Evolutionary conservation across 2,329 filamentous ascomycete genomes (phyloP).

Genomic region (Myriosclerotinia duriaeana): DNA sequence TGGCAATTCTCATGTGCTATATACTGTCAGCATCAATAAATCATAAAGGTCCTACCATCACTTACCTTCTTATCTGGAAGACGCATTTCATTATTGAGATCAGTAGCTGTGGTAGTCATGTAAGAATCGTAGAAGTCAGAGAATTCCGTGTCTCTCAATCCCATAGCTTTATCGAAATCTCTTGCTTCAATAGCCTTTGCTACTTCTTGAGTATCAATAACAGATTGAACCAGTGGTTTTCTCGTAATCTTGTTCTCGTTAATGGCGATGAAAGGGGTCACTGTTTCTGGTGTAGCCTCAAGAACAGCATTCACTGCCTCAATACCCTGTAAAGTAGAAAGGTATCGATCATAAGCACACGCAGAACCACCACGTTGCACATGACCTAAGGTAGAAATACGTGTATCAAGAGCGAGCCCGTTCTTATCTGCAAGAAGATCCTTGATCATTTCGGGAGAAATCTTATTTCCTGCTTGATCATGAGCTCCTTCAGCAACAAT

Average conservation of each 20-base stretch:
- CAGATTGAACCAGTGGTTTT: constrained; percentile 85
- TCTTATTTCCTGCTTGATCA: constrained; percentile 79
- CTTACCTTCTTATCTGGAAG: constrained; percentile 70
- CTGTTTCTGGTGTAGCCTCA: constrained; percentile 82
- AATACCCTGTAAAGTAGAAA: constrained; percentile 88
- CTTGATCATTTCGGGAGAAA: constrained; percentile 78
- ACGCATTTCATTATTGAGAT: constrained; percentile 63
- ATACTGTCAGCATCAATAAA: constrained; percentile 37
- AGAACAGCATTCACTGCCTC: constrained; percentile 91
- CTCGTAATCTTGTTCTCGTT: constrained; percentile 97
- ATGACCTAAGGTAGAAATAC: constrained; percentile 92
- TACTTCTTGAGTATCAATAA: constrained; percentile 81
- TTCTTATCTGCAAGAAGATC: constrained; percentile 77
- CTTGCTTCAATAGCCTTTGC: constrained; percentile 77
- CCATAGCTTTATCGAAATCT: constrained; percentile 86
- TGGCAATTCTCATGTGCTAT: constrained; percentile 86
- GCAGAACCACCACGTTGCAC: constrained; percentile 94
- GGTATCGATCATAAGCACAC: constrained; percentile 90
- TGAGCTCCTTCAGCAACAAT: constrained; percentile 95
- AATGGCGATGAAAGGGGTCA: constrained; percentile 93
- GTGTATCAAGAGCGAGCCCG: constrained; percentile 80
- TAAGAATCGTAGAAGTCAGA: constrained; percentile 89
- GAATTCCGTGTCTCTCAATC: constrained; percentile 87
- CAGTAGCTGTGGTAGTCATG: constrained; percentile 82
- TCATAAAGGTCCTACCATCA: constrained; percentile 22